A percentile compares a stretch with the other conserved stretches of the same genome.
phyloP scores from a whole-genome alignment of 1,284 basidiomycete genomes.

The Malassezia vespertilionis region DNA sequence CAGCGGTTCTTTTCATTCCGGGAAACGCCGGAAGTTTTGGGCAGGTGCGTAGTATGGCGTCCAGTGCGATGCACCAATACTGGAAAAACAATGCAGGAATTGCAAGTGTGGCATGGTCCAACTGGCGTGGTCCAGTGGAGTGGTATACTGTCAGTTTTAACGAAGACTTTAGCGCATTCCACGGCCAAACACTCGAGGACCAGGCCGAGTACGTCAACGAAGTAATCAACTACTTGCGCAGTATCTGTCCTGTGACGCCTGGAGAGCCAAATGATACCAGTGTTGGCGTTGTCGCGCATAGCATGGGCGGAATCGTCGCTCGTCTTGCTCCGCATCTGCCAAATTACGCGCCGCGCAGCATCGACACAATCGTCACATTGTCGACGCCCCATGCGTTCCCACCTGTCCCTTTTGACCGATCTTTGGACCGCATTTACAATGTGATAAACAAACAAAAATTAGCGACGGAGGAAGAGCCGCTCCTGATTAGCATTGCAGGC shows the following conservation, averaged over 20 bases:
- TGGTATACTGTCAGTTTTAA: constrained; percentile 64
- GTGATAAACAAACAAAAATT: constrained; percentile 38
- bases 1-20: constrained; percentile 85
- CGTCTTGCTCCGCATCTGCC: constrained; percentile 58
- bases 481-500: constrained; percentile 78
- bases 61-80: constrained; percentile 71
- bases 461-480: constrained; percentile 27
- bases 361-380: constrained; percentile 81
- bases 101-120: constrained; percentile 21
- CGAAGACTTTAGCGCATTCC: constrained; percentile 91
- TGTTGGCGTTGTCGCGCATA: constrained; percentile 77
- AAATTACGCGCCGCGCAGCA: constrained; percentile 32
- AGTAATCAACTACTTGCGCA: constrained; percentile 66
- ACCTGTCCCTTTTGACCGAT: constrained; percentile 72
- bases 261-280: constrained; percentile 33
- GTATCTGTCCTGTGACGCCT: constrained; percentile 56
- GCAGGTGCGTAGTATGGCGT: constrained; percentile 88
- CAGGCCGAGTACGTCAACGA: constrained; percentile 68
- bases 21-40: constrained; percentile 92
- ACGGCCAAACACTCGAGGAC: constrained; percentile 73
- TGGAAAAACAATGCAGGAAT: constrained; percentile 48
- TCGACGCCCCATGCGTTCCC: constrained; percentile 82
- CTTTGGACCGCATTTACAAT: constrained; percentile 64
- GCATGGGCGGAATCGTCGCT: constrained; percentile 95
- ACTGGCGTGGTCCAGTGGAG: constrained; percentile 18